Evolutionary conservation across 2,329 filamentous ascomycete genomes (phyloP).

Genomic region (Pseudogymnoascus sp.): DNA sequence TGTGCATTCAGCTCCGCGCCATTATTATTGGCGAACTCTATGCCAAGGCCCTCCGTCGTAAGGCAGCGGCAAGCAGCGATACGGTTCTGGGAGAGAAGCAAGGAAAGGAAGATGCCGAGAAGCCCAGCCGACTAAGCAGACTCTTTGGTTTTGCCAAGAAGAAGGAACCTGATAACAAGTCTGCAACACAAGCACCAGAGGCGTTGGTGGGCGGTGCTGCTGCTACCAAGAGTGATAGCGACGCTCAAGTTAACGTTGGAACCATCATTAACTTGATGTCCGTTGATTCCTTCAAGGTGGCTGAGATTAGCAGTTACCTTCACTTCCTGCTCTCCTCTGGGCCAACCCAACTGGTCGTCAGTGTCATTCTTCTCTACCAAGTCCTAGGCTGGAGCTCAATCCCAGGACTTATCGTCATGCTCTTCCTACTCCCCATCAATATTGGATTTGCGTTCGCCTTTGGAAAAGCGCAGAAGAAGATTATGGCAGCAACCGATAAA

Average conservation of each 20-base stretch:
- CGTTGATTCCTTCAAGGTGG: slow-evolving; percentile 97
- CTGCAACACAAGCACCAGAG: slow-evolving; percentile 28
- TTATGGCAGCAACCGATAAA: slow-evolving; percentile 88
- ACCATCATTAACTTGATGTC: slow-evolving; percentile 99
- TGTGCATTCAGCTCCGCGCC: slow-evolving; percentile 85
- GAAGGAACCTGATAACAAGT: slow-evolving; percentile 43
- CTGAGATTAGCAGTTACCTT: slow-evolving; percentile 86
- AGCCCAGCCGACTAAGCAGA: slow-evolving; percentile 36
- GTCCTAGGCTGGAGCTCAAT: slow-evolving; percentile 91
- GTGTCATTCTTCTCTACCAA: slow-evolving; percentile 72
- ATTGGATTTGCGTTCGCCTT: slow-evolving; percentile 82
- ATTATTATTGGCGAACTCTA: slow-evolving; percentile 98
- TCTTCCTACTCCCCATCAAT: slow-evolving; percentile 80
- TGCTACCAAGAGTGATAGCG: slow-evolving; percentile 32
- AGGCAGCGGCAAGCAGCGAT: slow-evolving; percentile 72
- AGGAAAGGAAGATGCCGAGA: slow-evolving; percentile 39
- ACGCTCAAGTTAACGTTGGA: slow-evolving; percentile 80
- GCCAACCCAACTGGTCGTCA: slow-evolving; percentile 77
- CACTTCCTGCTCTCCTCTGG: slow-evolving; percentile 93
- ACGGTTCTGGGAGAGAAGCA: slow-evolving; percentile 54
- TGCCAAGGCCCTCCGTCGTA: slow-evolving; percentile 84
- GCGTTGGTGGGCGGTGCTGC: slow-evolving; percentile 26
- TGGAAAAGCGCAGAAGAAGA: slow-evolving; percentile 76
- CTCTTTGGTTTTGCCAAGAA: slow-evolving; percentile 47
- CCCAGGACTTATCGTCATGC: slow-evolving; percentile 85